These are phyloP conservation scores for Alternaria sp. DNA, from an alignment of 2,329 filamentous ascomycete genomes.

Conservation along the genomic window DNA sequence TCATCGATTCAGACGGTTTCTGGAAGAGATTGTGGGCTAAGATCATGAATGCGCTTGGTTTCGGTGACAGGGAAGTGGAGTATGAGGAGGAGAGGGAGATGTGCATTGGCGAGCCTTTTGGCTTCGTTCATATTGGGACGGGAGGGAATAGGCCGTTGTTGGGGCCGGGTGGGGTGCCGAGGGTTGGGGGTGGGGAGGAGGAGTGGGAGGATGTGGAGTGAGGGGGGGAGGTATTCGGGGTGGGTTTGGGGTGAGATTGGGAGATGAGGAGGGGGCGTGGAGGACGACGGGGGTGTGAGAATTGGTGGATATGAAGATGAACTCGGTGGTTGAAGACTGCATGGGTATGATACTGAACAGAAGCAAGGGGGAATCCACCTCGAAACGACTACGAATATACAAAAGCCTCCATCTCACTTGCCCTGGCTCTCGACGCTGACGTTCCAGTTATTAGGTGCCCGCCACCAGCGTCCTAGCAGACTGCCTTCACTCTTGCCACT, in stretches of 20 bases:
- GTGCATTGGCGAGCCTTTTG: not conserved
- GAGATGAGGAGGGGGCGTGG: too few relatives aligned
- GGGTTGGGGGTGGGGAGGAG: not conserved
- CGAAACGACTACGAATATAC: not conserved
- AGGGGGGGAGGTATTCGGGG: not conserved
- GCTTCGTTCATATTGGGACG: not conserved
- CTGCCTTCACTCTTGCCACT: conserved; percentile 5
- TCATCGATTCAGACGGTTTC: not conserved
- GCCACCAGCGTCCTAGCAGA: conserved; percentile 16
- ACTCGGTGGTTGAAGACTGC: not conserved
- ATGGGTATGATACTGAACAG: not conserved
- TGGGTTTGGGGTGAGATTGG: not conserved
- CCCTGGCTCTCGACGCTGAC: not conserved
- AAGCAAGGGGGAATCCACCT: not conserved
- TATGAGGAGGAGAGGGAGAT: not conserved
- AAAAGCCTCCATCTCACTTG: not conserved
- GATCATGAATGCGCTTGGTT: not conserved
- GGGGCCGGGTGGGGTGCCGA: not conserved
- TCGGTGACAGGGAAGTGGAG: not conserved
- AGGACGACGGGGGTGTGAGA: not conserved
- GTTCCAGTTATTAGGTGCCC: conserved; percentile 20
- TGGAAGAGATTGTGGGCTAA: not conserved
- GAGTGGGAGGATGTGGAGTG: conserved; percentile 9
- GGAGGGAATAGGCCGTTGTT: not conserved
- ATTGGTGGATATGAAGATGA: not conserved